A percentile compares a stretch with the other conserved stretches of the same genome.
Evolutionary conservation across 202 grass and related monocot genomes (phyloP).

Genomic region (Saccharum hybrid): DNA sequence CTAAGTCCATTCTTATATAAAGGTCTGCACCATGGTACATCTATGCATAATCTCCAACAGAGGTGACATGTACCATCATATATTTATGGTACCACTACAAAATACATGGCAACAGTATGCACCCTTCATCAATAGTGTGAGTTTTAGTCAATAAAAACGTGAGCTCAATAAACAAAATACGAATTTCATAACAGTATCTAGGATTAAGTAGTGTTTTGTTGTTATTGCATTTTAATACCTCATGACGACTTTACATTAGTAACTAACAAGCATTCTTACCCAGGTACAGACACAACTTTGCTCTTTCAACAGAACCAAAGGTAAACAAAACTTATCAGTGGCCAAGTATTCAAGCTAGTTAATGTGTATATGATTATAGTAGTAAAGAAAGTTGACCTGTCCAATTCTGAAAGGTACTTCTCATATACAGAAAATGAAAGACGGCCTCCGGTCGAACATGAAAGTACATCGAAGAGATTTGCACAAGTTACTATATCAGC

Average conservation of each 20-base stretch:
- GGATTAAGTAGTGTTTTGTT: constrained; percentile 7
- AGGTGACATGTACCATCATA: background rate
- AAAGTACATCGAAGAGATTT: constrained; percentile 90
- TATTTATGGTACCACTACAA: background rate
- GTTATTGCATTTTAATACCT: constrained; percentile 14
- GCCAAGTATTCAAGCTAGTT: constrained; percentile 19
- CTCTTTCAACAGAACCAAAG: constrained; percentile 15
- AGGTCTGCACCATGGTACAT: background rate
- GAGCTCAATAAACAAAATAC: constrained; percentile 16
- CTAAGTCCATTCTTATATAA: background rate
- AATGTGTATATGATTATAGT: constrained; percentile 22
- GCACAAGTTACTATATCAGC: constrained; percentile 87
- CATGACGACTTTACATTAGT: constrained; percentile 25
- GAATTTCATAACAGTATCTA: background rate
- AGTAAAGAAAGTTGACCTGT: constrained; percentile 71
- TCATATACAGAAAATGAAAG: constrained; percentile 89
- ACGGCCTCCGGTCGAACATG: constrained; percentile 68
- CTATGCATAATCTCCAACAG: background rate
- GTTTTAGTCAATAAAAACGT: background rate
- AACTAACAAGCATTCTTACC: constrained; percentile 30
- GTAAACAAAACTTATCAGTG: constrained; percentile 30
- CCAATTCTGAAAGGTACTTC: constrained; percentile 86
- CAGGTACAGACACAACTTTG: background rate
- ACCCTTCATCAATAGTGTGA: background rate
- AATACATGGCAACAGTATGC: background rate